Percentiles rank a stretch among this genome's conserved stretches.
Evolutionary conservation across 805 yeast genomes (phyloP).

Genomic region (Lipomyces chichibuensis): DNA sequence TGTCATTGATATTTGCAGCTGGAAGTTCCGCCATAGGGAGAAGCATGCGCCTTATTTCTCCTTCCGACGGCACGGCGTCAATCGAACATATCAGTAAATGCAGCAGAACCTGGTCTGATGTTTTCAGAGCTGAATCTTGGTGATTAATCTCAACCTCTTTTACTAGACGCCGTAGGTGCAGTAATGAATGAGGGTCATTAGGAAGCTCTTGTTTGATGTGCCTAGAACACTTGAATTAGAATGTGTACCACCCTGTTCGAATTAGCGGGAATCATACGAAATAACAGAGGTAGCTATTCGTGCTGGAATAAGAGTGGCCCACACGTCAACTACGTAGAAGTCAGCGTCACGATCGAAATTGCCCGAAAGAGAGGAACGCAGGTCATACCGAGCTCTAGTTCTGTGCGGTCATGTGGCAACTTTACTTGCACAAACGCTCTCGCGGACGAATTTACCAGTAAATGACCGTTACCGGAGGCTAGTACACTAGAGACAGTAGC

Average conservation of each 20-base stretch:
- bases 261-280: conserved; percentile 29
- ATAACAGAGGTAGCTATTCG: conserved; percentile 39
- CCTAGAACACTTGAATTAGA: conserved; percentile 16
- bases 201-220: conserved; percentile 42
- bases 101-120: conserved; percentile 16
- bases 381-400: conserved; percentile 25
- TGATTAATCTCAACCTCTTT: conserved; percentile 22
- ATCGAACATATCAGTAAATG: conserved; percentile 55
- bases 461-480: not conserved
- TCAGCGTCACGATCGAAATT: not conserved
- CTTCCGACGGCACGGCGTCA: conserved; percentile 41
- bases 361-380: not conserved
- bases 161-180: conserved; percentile 46
- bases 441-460: not conserved
- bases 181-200: conserved; percentile 41
- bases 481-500: not conserved
- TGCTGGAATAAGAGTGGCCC: conserved; percentile 44
- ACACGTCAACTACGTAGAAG: conserved; percentile 38
- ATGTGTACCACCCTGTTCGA: not conserved
- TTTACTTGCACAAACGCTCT: conserved; percentile 21
- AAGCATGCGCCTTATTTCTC: conserved; percentile 40
- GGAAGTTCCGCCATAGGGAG: conserved; percentile 16
- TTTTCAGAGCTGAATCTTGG: not conserved
- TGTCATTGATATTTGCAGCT: conserved; percentile 3
- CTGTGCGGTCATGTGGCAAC: conserved; percentile 17